Evolutionary conservation across 2,329 filamentous ascomycete genomes (phyloP).

Genomic region (Cladosporium phlei): DNA sequence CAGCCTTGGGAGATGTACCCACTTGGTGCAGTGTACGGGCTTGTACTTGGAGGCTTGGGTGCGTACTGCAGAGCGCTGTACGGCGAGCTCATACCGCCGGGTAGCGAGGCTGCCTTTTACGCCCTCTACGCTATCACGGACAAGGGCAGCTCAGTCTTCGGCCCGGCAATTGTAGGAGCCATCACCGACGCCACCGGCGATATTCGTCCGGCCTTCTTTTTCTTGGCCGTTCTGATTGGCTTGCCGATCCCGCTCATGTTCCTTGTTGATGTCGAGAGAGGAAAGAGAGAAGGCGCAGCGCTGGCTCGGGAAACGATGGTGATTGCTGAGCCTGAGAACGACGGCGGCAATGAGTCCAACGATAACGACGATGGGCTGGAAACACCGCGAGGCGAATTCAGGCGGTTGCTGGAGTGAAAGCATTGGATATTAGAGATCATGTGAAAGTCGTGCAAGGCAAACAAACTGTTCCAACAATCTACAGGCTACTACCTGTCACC

Average conservation of each 20-base stretch:
- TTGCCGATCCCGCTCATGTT: slow-evolving; percentile 80
- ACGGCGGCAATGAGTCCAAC: not conserved
- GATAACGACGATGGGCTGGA: not conserved
- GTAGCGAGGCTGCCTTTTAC: slow-evolving; percentile 93
- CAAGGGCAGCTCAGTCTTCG: slow-evolving; percentile 91
- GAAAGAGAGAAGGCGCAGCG: slow-evolving; percentile 39
- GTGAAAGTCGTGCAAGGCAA: too few species aligned
- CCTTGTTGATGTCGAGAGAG: slow-evolving; percentile 72
- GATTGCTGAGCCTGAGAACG: slow-evolving; percentile 13
- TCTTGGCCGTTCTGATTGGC: slow-evolving; percentile 78
- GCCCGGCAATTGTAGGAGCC: slow-evolving; percentile 84
- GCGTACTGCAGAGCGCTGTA: slow-evolving; percentile 90
- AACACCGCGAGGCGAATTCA: not conserved
- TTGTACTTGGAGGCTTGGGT: slow-evolving; percentile 88
- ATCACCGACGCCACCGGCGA: slow-evolving; percentile 70
- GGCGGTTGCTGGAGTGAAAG: not conserved
- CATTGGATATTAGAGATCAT: not conserved
- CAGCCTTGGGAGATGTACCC: slow-evolving; percentile 97
- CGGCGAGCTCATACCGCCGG: slow-evolving; percentile 88
- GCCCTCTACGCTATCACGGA: slow-evolving; percentile 96
- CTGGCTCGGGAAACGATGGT: slow-evolving; percentile 25
- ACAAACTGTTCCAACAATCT: too few species aligned
- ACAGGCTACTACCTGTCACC: too few species aligned
- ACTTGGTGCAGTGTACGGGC: slow-evolving; percentile 81
- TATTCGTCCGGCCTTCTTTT: slow-evolving; percentile 72